A percentile compares a stretch with the other conserved stretches of the same genome.
phyloP scores from a whole-genome alignment of 2,329 filamentous ascomycete genomes.

The Phialophora chinensis region DNA sequence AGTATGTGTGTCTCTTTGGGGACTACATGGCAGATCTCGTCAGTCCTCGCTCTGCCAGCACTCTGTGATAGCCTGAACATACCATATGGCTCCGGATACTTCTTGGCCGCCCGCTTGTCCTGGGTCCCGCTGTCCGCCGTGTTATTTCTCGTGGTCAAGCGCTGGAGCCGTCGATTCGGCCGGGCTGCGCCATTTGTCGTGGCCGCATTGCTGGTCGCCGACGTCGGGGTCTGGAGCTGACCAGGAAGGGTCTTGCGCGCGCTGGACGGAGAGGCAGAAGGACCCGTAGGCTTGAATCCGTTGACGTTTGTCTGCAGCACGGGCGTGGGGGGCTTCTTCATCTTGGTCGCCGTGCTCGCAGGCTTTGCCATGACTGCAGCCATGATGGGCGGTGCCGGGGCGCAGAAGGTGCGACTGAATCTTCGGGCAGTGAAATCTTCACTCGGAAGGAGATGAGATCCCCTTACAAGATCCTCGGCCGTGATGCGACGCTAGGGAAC shows the following conservation, averaged over 20 bases:
- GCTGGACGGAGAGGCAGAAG: slow-evolving; percentile 63
- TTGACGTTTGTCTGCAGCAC: slow-evolving; percentile 68
- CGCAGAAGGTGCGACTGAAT: not conserved
- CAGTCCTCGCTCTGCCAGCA: slow-evolving; percentile 11
- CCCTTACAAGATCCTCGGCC: slow-evolving; percentile 28
- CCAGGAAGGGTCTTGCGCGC: slow-evolving; percentile 62
- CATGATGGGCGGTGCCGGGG: slow-evolving; percentile 25
- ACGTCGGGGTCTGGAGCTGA: slow-evolving; percentile 32
- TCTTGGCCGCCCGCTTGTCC: slow-evolving; percentile 48
- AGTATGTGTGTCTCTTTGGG: slow-evolving; percentile 78
- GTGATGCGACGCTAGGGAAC: slow-evolving; percentile 33
- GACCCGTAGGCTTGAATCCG: slow-evolving; percentile 62
- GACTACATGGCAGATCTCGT: slow-evolving; percentile 57
- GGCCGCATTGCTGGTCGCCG: slow-evolving; percentile 48
- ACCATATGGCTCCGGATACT: slow-evolving; percentile 55
- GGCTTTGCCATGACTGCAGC: slow-evolving; percentile 38
- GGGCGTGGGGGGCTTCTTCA: slow-evolving; percentile 47
- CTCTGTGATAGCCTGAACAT: slow-evolving; percentile 31
- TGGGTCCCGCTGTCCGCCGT: slow-evolving; percentile 37
- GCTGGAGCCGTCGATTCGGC: slow-evolving; percentile 56
- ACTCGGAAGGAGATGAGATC: slow-evolving; percentile 26
- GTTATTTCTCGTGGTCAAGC: slow-evolving; percentile 45
- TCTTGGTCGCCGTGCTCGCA: slow-evolving; percentile 36
- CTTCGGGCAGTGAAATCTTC: slow-evolving; percentile 8
- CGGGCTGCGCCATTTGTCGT: slow-evolving; percentile 44